These are phyloP conservation scores for Prunus persica DNA, from an alignment of 306 rosid species.

Conservation along the genomic window Prunus_persica_NCBIv2 NC_034013.1:16028501-16029000, in stretches of 20 bases:
- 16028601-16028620: slow-evolving; percentile 97
- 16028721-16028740: slow-evolving; percentile 87
- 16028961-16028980: slow-evolving; percentile 87
- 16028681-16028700: slow-evolving; percentile 99
- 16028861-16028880: slow-evolving; percentile 70
- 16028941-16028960: slow-evolving; percentile 81
- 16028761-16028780: slow-evolving; percentile 96
- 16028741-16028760: slow-evolving; percentile 99
- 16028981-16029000: slow-evolving; percentile 89
- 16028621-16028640: slow-evolving; percentile 91
- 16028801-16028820: slow-evolving; percentile 93
- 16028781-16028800: slow-evolving; percentile 85
- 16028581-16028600: slow-evolving; percentile 93
- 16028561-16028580: slow-evolving; percentile 74
- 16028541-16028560: slow-evolving; percentile 94
- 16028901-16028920: slow-evolving; percentile 96
- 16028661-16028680: slow-evolving; percentile 97
- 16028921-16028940: slow-evolving; percentile 87
- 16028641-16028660: slow-evolving; percentile 82
- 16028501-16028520: slow-evolving; percentile 77
- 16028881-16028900: slow-evolving; percentile 93
- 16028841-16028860: slow-evolving; percentile 83
- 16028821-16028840: slow-evolving; percentile 98
- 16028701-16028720: slow-evolving; percentile 95
- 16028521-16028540: slow-evolving; percentile 97